Conservation (phyloP, 208 protist genomes). For the Naegleria gruberi region DNA sequence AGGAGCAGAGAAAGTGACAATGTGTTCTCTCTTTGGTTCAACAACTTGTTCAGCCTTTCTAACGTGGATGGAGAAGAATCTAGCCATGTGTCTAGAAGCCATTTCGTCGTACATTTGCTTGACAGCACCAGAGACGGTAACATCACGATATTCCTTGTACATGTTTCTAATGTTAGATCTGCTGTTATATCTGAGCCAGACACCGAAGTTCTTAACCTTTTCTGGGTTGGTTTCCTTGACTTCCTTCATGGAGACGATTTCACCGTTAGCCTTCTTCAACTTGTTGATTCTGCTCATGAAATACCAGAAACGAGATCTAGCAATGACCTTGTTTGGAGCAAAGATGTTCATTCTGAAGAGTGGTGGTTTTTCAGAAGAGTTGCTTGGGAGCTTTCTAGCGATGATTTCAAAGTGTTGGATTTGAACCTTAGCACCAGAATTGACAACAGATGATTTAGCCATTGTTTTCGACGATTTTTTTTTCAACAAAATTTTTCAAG, state of each 20-base stretch:
- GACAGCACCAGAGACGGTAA: conserved; percentile 84
- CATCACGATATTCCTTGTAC: conserved; percentile 98
- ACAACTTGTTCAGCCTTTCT: conserved; percentile 79
- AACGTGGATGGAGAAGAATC: conserved; percentile 89
- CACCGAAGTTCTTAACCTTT: conserved; percentile 94
- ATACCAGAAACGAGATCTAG: conserved; percentile 98
- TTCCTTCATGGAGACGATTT: conserved; percentile 83
- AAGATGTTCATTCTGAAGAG: conserved; percentile 98
- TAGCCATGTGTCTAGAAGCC: conserved; percentile 88
- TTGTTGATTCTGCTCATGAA: conserved; percentile 92
- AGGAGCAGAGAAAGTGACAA: background rate
- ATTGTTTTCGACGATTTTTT: background rate
- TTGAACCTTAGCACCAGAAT: background rate
- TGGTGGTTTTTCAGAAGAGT: conserved; percentile 75
- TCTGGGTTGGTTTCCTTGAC: conserved; percentile 87
- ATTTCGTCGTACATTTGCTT: conserved; percentile 94
- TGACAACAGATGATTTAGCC: background rate
- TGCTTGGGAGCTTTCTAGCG: conserved; percentile 81
- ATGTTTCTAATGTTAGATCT: conserved; percentile 96
- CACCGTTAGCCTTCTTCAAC: conserved; percentile 95
- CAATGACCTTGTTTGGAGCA: conserved; percentile 92
- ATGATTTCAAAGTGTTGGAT: conserved; percentile 83
- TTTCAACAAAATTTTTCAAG: background rate
- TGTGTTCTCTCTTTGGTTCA: conserved; percentile 25
- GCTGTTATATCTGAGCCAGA: conserved; percentile 97